These are phyloP conservation scores for Suillus bovinus DNA, from an alignment of 768 basidiomycete genomes.

Conservation along the genomic window DNA sequence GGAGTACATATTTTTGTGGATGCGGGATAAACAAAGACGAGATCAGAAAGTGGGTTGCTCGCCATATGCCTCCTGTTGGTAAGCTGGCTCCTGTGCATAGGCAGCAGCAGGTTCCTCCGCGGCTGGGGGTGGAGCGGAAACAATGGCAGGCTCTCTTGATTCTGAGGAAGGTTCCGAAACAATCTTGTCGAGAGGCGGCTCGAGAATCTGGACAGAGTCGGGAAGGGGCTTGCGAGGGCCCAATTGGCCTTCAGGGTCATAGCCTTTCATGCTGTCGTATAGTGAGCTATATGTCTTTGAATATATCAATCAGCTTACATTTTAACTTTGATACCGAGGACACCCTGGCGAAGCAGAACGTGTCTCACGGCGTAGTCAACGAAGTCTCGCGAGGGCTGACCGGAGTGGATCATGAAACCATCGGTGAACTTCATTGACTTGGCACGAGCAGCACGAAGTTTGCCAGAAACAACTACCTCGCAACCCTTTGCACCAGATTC, in stretches of 20 bases:
- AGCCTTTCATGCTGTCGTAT: conserved; percentile 85
- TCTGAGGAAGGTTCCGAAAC: conserved; percentile 89
- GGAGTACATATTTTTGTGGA: conserved; percentile 7
- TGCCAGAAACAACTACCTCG: conserved; percentile 99
- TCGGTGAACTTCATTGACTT: conserved; percentile 99
- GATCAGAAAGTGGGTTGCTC: conserved; percentile 63
- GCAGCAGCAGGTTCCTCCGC: conserved; percentile 49
- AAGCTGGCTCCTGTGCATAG: conserved; percentile 35
- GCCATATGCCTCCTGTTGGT: conserved; percentile 42
- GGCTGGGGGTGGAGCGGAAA: conserved; percentile 49
- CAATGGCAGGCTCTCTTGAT: conserved; percentile 66
- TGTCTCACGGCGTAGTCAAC: conserved; percentile 98
- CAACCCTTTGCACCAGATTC: conserved; percentile 99
- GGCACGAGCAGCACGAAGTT: conserved; percentile 98
- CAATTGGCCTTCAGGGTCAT: conserved; percentile 85
- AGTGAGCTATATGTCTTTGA: conserved; percentile 16
- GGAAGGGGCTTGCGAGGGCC: conserved; percentile 95
- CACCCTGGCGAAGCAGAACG: conserved; percentile 97
- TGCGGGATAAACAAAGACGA: conserved; percentile 1
- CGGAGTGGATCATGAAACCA: conserved; percentile 99
- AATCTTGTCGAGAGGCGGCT: conserved; percentile 89
- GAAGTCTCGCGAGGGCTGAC: conserved; percentile 96
- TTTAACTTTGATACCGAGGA: conserved; percentile 99
- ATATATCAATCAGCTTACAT: conserved; percentile 57
- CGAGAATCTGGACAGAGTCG: conserved; percentile 87